A percentile compares a stretch with the other conserved stretches of the same genome.
phyloP scores from a whole-genome alignment of 306 rosid species.

The Cyamopsis tetragonoloba region DNA sequence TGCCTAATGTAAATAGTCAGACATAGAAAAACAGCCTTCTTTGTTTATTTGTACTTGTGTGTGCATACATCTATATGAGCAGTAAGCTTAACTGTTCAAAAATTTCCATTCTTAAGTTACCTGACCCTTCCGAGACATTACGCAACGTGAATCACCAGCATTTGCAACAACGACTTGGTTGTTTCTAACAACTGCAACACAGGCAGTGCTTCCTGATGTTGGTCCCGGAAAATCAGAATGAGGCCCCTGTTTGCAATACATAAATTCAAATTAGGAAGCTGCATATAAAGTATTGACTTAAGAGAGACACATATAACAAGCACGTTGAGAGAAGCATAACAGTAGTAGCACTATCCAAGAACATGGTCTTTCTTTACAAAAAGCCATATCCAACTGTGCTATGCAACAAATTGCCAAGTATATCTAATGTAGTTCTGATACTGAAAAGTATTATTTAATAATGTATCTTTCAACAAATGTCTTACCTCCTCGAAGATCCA shows the following conservation, averaged over 20 bases:
- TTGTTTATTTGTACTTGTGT: neutral
- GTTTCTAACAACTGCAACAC: constrained; percentile 84
- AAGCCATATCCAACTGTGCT: constrained; percentile 10
- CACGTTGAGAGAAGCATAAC: neutral
- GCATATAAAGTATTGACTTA: neutral
- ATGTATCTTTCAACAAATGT: constrained; percentile 10
- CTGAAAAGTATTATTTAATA: neutral
- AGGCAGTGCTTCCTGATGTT: constrained; percentile 95
- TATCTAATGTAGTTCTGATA: constrained; percentile 9
- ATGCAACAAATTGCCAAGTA: constrained; percentile 19
- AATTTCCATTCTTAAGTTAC: constrained; percentile 37
- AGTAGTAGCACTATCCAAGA: neutral
- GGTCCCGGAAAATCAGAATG: constrained; percentile 97
- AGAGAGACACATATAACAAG: neutral
- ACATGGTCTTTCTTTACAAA: neutral
- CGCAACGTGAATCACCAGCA: constrained; percentile 99
- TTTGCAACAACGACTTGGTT: constrained; percentile 80
- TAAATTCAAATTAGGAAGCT: constrained; percentile 23
- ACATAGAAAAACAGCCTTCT: neutral
- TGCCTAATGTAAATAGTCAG: neutral
- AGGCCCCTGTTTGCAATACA: constrained; percentile 64
- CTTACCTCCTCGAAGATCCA: constrained; percentile 95
- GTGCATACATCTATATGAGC: neutral
- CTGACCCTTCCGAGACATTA: constrained; percentile 92
- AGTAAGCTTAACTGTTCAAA: constrained; percentile 11